Percentiles rank a stretch among this genome's conserved stretches.
Evolutionary conservation across 139 green algal species (phyloP).

Genomic region (Chlamydomonas incerta): DNA sequence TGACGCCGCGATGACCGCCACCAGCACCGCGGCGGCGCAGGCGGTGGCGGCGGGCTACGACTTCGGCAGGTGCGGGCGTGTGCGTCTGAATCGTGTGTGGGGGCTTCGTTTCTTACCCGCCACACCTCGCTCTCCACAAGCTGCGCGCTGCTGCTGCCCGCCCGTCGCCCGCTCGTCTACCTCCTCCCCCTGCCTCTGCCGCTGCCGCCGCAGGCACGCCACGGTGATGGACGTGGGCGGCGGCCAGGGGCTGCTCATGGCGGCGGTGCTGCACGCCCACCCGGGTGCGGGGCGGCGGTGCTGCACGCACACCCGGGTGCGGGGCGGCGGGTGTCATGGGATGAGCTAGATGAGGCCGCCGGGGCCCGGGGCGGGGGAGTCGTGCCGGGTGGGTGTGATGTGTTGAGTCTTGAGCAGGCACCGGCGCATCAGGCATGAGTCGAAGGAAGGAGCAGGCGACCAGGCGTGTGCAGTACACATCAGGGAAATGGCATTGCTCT

Average conservation of each 20-base stretch:
- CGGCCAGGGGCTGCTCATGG: conserved; percentile 20
- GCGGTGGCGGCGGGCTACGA: not conserved
- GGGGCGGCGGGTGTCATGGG: not conserved
- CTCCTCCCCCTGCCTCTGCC: not conserved
- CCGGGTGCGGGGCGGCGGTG: not conserved
- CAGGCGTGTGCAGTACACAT: no score
- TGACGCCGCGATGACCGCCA: conserved; percentile 32
- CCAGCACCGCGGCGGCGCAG: not conserved
- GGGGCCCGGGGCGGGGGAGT: no score
- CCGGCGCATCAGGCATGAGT: no score
- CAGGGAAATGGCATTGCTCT: no score
- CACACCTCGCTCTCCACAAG: no score
- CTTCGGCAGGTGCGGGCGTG: not conserved
- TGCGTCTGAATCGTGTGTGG: not conserved
- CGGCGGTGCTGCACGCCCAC: conserved; percentile 11
- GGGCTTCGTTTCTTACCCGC: not conserved
- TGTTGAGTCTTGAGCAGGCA: no score
- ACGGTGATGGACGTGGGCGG: conserved; percentile 26
- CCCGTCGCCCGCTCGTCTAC: not conserved
- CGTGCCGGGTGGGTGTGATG: no score
- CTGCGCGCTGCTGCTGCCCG: not conserved
- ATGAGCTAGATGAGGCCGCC: no score
- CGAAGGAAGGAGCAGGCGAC: no score
- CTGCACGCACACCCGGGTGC: no score
- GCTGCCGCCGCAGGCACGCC: not conserved